Conservation (phyloP, 805 yeast genomes). For the Teunomyces atbi region DNA sequence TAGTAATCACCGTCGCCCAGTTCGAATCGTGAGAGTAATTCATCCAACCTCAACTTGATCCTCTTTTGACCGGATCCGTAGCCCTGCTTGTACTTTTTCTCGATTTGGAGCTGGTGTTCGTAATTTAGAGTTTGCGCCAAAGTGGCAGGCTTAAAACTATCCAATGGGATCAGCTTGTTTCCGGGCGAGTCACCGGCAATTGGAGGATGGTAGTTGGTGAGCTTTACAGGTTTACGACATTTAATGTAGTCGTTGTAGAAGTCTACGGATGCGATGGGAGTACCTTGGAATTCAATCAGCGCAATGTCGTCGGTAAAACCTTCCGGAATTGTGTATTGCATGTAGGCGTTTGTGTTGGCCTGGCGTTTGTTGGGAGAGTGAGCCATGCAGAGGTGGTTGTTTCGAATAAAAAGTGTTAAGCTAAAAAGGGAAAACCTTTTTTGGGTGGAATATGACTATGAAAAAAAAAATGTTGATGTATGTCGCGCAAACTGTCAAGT, state of each 20-base stretch:
- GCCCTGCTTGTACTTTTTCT: conserved; percentile 56
- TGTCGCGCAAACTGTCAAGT: background rate
- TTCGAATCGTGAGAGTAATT: conserved; percentile 44
- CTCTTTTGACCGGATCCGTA: conserved; percentile 66
- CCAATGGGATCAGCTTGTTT: conserved; percentile 2
- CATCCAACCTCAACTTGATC: conserved; percentile 47
- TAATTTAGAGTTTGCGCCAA: conserved; percentile 38
- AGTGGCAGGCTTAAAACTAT: conserved; percentile 7
- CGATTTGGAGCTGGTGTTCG: conserved; percentile 49
- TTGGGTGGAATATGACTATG: background rate
- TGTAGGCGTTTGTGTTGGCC: conserved; percentile 2
- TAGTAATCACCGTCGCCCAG: conserved; percentile 49
- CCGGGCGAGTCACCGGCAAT: background rate
- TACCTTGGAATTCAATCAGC: background rate
- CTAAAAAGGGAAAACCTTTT: background rate
- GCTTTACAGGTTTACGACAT: conserved; percentile 50
- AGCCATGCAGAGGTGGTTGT: background rate
- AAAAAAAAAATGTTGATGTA: background rate
- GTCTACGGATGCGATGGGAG: background rate
- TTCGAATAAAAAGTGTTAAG: background rate
- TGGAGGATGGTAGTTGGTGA: conserved; percentile 13
- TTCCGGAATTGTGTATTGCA: background rate
- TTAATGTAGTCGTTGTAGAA: conserved; percentile 43
- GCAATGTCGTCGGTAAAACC: background rate
- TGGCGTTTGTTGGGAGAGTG: background rate